Evolutionary conservation across 2,329 filamentous ascomycete genomes (phyloP), one percentile per base, ranked within the genome.

Genomic region (Macrophomina pseudophaseolina): DNA sequence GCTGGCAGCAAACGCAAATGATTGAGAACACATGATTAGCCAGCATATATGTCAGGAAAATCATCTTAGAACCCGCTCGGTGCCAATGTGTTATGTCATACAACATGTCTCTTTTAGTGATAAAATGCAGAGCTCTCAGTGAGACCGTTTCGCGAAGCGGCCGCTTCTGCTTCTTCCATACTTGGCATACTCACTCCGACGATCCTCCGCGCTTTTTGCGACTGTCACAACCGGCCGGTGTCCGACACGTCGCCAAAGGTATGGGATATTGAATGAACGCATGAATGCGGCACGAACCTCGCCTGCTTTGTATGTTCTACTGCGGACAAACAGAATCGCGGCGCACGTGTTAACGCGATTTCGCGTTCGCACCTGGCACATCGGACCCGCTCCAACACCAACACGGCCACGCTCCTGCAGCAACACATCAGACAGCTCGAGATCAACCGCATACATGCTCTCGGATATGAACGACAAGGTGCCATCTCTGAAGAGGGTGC

Each of bases 291-390:
- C 48, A 54, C 11, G 52, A 23, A 4, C 23, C 28, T 38, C 42
- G 32, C 8, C 14, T 28, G 12, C 30, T n/a, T 30, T 28, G 7
- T 30, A 64, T 42, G 51, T 48, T 18, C 28, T 23, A 23, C 23
- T 3, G 23, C 3, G 23, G 33, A 8, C 30, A n/a, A 28, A 38
- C 49, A 49, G 32, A 49, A 23, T 23, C 30, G 53, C 51, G 42
- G 35, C n/a, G 70, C 75, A 77, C 76, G 76, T 77, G 76, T 70
- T 68, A 65, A 49, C 75, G 76, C 68, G 74, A 71, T 18, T 40
- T 65, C 75, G 75, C 67, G 73, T 74, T 23, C 35, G 35, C 49
- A 16, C 11, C 28, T 53, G 46, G 38, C 64, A 49, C 64, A 51
- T 66, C 56, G 32, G 23, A 23, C 38, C 40, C 48, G 56, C 30